Evolutionary conservation across 176 grass and related monocot species (phyloP).

Genomic region (Echinochloa phyllopogon): DNA sequence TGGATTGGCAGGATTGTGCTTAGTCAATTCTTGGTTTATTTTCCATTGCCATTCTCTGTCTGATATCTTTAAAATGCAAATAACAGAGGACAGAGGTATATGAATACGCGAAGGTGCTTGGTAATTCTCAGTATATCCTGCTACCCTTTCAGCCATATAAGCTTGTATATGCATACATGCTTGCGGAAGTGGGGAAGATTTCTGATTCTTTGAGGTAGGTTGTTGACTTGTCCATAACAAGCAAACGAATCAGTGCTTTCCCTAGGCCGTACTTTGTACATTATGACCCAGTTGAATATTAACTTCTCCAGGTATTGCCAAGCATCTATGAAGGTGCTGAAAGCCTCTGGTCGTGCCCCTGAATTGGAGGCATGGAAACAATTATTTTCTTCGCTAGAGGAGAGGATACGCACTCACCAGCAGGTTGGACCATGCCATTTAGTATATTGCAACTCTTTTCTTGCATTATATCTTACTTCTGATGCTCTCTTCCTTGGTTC

Average conservation of each 20-base stretch:
- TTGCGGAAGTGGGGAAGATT: conserved; percentile 88
- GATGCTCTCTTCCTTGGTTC: conserved; percentile 4
- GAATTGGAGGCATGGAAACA: conserved; percentile 92
- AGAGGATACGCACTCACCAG: conserved; percentile 88
- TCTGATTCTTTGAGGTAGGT: conserved; percentile 85
- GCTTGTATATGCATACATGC: conserved; percentile 96
- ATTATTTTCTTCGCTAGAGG: conserved; percentile 83
- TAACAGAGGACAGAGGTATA: conserved; percentile 94
- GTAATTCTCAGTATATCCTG: conserved; percentile 96
- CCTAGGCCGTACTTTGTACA: conserved; percentile 14
- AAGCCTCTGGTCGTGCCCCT: conserved; percentile 79
- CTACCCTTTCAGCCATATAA: conserved; percentile 96
- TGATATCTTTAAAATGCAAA: conserved; percentile 43
- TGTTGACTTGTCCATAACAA: conserved; percentile 34
- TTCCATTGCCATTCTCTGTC: conserved; percentile 26
- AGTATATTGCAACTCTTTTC: conserved; percentile 1
- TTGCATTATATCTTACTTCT: conserved; percentile 16
- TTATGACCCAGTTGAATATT: conserved; percentile 33
- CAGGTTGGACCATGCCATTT: conserved; percentile 60
- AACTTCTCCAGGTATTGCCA: conserved; percentile 85
- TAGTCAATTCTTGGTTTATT: conserved; percentile 31
- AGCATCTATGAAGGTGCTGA: conserved; percentile 87
- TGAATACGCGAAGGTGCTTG: conserved; percentile 94
- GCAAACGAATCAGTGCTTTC: background rate
- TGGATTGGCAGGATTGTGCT: conserved; percentile 18